Percentiles rank a stretch among this genome's conserved stretches.
Evolutionary conservation across 805 yeast genomes (phyloP).

Genomic region (Nakazawaea molendinolei): DNA sequence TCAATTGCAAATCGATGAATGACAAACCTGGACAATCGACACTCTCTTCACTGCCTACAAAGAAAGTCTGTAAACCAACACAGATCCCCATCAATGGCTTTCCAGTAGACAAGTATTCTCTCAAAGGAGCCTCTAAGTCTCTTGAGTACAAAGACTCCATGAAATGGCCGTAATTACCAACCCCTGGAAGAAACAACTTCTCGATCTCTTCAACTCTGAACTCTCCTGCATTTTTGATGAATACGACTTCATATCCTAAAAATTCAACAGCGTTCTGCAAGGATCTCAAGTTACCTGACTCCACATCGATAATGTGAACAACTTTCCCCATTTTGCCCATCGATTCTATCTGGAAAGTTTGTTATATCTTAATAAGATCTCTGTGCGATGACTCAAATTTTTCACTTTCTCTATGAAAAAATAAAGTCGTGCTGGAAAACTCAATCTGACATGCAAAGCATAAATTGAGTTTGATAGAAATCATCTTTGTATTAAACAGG

Average conservation of each 20-base stretch:
- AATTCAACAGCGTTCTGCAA: conserved; percentile 77
- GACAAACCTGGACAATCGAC: conserved; percentile 55
- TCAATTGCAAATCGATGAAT: conserved; percentile 43
- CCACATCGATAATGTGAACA: conserved; percentile 83
- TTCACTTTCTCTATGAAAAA: too few species aligned
- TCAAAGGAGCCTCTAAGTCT: conserved; percentile 60
- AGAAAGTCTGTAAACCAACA: conserved; percentile 89
- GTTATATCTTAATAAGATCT: too few species aligned
- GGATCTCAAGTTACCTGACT: conserved; percentile 90
- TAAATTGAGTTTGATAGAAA: too few species aligned
- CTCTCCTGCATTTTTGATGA: conserved; percentile 54
- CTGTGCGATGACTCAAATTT: background rate
- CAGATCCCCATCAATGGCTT: conserved; percentile 94
- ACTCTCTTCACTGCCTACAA: conserved; percentile 69
- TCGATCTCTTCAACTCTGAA: conserved; percentile 41
- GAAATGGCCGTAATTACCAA: conserved; percentile 95
- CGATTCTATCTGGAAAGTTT: too few species aligned
- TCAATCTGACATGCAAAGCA: too few species aligned
- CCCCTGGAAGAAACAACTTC: conserved; percentile 84
- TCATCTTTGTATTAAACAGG: too few species aligned
- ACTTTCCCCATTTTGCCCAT: too few species aligned
- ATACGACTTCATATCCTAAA: conserved; percentile 63
- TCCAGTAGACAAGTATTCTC: conserved; percentile 64
- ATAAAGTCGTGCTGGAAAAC: too few species aligned
- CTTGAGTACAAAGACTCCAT: conserved; percentile 59